Evolutionary conservation across 306 rosid genomes (phyloP).

Genomic region (Casuarina glauca): DNA sequence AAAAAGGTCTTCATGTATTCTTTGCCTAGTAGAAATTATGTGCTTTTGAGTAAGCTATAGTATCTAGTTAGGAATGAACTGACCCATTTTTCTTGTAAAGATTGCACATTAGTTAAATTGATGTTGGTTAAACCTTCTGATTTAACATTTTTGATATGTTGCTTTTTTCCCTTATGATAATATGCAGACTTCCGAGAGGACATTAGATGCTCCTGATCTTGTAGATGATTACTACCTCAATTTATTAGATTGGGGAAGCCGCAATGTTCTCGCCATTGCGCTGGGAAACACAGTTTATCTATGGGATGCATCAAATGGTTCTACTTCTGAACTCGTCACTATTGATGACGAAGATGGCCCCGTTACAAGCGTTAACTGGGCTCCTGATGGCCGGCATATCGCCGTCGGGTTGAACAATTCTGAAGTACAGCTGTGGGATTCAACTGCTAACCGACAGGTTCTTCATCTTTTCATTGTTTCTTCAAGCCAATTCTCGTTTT

Average conservation of each 20-base stretch:
- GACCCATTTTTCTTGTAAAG: neutral
- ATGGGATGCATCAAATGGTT: constrained; percentile 66
- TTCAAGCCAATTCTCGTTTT: constrained; percentile 2
- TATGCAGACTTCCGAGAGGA: constrained; percentile 72
- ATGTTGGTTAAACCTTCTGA: neutral
- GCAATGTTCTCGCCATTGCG: constrained; percentile 66
- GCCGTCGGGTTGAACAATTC: constrained; percentile 77
- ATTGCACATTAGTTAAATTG: constrained; percentile 18
- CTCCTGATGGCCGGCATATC: constrained; percentile 71
- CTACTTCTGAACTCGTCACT: constrained; percentile 65
- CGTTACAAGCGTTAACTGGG: constrained; percentile 72
- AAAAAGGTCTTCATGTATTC: neutral
- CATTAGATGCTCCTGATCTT: constrained; percentile 79
- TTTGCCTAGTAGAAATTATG: neutral
- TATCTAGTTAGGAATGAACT: neutral
- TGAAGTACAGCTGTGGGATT: constrained; percentile 80
- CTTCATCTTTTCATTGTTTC: neutral
- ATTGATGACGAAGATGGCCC: constrained; percentile 63
- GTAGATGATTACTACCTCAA: constrained; percentile 76
- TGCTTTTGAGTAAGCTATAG: neutral
- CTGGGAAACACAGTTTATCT: constrained; percentile 64
- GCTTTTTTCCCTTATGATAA: neutral
- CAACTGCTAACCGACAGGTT: constrained; percentile 49
- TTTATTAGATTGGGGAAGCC: constrained; percentile 72
- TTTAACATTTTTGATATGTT: neutral